A percentile compares a stretch with the other conserved stretches of the same genome.
phyloP scores from a whole-genome alignment of 1,284 basidiomycete genomes.

The Fomitopsis schrenkii region DNA sequence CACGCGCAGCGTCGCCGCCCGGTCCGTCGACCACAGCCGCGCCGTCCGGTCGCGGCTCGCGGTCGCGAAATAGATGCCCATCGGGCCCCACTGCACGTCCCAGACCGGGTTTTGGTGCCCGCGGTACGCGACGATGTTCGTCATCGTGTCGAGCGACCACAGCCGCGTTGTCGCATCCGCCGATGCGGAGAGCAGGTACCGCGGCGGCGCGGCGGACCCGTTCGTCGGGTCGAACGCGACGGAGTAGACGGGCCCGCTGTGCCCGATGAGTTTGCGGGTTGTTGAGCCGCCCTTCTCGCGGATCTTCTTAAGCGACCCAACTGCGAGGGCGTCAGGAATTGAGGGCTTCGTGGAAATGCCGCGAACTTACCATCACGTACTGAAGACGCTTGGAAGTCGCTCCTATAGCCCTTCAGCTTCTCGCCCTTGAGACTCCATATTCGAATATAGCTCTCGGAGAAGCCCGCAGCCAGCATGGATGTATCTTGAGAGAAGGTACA shows the following conservation, averaged over 20 bases:
- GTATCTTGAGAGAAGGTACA: slow-evolving; percentile 90
- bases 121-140: slow-evolving; percentile 90
- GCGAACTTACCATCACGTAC: slow-evolving; percentile 63
- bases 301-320: slow-evolving; percentile 56
- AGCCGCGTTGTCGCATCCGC: slow-evolving; percentile 90
- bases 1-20: slow-evolving; percentile 83
- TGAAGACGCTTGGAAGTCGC: slow-evolving; percentile 66
- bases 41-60: slow-evolving; percentile 94
- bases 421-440: slow-evolving; percentile 96
- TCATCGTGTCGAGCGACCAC: slow-evolving; percentile 96
- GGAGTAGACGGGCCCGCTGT: slow-evolving; percentile 95
- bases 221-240: slow-evolving; percentile 90
- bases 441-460: slow-evolving; percentile 93
- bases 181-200: slow-evolving; percentile 88
- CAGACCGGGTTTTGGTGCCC: slow-evolving; percentile 98
- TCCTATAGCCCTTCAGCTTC: slow-evolving; percentile 74
- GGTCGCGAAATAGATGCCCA: slow-evolving; percentile 98
- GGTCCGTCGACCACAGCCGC: slow-evolving; percentile 93
- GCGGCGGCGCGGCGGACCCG: slow-evolving; percentile 84
- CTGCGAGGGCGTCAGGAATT: slow-evolving; percentile 32
- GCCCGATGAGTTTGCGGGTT: slow-evolving; percentile 92
- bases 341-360: slow-evolving; percentile 2
- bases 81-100: slow-evolving; percentile 98
- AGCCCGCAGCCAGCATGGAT: slow-evolving; percentile 94
- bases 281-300: slow-evolving; percentile 77